Evolutionary conservation across 306 rosid genomes (phyloP), one percentile per base, ranked within the genome.

Genomic region (Malus sylvestris): DNA sequence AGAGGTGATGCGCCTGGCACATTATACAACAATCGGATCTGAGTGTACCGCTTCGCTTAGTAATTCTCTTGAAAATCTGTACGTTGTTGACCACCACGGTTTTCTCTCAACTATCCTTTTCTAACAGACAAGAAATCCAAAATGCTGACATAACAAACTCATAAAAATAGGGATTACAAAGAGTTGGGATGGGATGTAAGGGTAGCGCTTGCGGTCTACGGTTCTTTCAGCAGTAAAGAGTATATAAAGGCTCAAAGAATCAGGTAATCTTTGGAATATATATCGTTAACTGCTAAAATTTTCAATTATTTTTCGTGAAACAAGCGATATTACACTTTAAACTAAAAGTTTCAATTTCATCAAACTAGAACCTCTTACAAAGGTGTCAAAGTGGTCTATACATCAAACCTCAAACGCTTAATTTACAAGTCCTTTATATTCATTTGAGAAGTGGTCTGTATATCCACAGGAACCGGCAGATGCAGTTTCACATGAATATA

Each of bases 1-100:
- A 68, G 98, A 94, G 84, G 91, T 60, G 63, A 94, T 94, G 98
- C 93, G 98, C 46, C 82, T 94, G 62, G 98, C 98, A 62, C 98
- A 94, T 82, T 94, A 92, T 77, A 59, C 69, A 53, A 92, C 98
- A 5, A 94, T 94, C 35, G 98, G 89, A 82, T 90, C 96, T 0
- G 98, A 94, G 75, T 89, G 93, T 75, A 90, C 57, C 78, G 80
- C 96, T 22, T 73, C 89, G 0, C 88, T 94, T 58, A 76, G 88
- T 78, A 63, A 90, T 67, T 72, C 80, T 84, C 82, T 83, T 46
- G 75, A 85, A 76, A 85, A 81, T 57, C 75, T 89, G 95, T 92
- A 94, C 53, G 89, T 44, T 45, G 44, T 81, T 29, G 66, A 69
- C 75, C 66, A 14, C 78, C 73, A 57, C 23, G 46, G 19, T 67